Evolutionary conservation across 1,284 basidiomycete species (phyloP).

Genomic region (Malassezia psittaci): DNA sequence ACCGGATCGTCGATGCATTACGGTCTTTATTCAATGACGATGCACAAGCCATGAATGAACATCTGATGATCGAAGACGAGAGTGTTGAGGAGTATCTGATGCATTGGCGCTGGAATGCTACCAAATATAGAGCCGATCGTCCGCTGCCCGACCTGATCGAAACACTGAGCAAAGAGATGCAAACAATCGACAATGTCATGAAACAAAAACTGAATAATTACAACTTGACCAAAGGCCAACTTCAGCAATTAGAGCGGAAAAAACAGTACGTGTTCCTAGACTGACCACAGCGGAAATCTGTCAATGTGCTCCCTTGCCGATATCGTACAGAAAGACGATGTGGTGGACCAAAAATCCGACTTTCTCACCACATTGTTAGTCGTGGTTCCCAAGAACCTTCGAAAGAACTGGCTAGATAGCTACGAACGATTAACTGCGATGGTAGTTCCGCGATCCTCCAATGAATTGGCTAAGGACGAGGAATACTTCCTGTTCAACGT

Average conservation of each 20-base stretch:
- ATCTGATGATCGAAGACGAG: slow-evolving; percentile 72
- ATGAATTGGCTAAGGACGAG: slow-evolving; percentile 66
- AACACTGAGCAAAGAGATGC: slow-evolving; percentile 58
- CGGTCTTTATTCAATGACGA: slow-evolving; percentile 85
- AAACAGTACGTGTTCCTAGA: slow-evolving; percentile 59
- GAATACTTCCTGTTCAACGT: slow-evolving; percentile 81
- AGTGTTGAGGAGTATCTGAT: slow-evolving; percentile 71
- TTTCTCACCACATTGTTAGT: slow-evolving; percentile 87
- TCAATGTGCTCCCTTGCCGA: slow-evolving; percentile 77
- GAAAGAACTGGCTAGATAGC: slow-evolving; percentile 76
- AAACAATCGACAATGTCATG: slow-evolving; percentile 49
- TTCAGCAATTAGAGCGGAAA: slow-evolving; percentile 88
- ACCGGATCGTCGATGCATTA: slow-evolving; percentile 88
- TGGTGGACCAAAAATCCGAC: slow-evolving; percentile 70
- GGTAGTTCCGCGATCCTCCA: slow-evolving; percentile 91
- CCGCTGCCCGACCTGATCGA: slow-evolving; percentile 72
- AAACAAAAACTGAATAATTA: slow-evolving; percentile 76
- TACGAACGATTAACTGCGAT: slow-evolving; percentile 81
- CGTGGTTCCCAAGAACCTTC: slow-evolving; percentile 77
- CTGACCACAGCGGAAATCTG: slow-evolving; percentile 67
- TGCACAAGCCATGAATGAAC: slow-evolving; percentile 67
- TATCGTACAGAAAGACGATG: slow-evolving; percentile 70
- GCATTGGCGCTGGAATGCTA: slow-evolving; percentile 65
- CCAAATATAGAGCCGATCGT: slow-evolving; percentile 70
- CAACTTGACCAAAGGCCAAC: slow-evolving; percentile 82